These are phyloP conservation scores for Phytophthora fragariae DNA, from an alignment of 352 stramenopile species.

Conservation along the genomic window DNA sequence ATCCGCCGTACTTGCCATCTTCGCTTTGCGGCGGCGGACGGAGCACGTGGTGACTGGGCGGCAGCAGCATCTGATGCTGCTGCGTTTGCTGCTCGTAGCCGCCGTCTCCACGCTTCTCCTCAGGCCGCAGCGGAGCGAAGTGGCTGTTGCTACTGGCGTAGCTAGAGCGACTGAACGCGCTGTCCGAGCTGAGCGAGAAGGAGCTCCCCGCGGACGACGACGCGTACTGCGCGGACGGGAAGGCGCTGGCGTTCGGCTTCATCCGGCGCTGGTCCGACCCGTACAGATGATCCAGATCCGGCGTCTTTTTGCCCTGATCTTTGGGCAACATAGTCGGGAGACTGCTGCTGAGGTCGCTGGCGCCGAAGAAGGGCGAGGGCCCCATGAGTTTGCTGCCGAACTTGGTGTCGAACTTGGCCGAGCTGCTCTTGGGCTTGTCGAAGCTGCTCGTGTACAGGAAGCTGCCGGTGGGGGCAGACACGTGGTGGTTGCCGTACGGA, in stretches of 20 bases:
- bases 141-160: conserved; percentile 37
- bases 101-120: conserved; percentile 34
- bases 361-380: conserved; percentile 41
- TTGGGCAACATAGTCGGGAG: conserved; percentile 51
- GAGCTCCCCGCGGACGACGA: conserved; percentile 1
- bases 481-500: conserved; percentile 30
- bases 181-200: conserved; percentile 24
- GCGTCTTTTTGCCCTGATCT: conserved; percentile 43
- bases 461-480: conserved; percentile 31
- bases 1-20: conserved; percentile 53
- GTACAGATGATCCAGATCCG: conserved; percentile 49
- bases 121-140: conserved; percentile 38
- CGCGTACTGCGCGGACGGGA: conserved; percentile 34
- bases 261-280: conserved; percentile 34
- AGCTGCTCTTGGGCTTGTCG: conserved; percentile 48
- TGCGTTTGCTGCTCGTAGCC: conserved; percentile 36
- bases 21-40: conserved; percentile 63
- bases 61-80: conserved; percentile 39
- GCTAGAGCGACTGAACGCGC: conserved; percentile 26
- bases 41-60: conserved; percentile 56
- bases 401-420: neutral
- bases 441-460: conserved; percentile 46
- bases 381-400: conserved; percentile 50
- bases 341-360: conserved; percentile 34
- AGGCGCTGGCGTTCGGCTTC: conserved; percentile 27